Base-by-base conservation (phyloP, 306 rosid species). In the Castanea crenata region DNA sequence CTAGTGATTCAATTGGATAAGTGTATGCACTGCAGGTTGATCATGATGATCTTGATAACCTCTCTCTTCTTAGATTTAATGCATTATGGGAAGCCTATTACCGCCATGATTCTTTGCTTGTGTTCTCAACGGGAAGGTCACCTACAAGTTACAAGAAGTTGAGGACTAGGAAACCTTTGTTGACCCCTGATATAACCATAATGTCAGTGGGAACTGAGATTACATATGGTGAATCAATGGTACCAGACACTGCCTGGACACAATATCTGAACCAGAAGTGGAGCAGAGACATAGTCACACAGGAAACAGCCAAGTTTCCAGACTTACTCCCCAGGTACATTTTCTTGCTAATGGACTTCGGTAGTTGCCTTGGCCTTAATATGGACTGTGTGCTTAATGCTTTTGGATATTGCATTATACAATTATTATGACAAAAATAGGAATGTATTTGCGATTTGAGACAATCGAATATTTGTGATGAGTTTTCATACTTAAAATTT, bases 161-260 rank as follows among this genome's bases (percentile, higher is more conserved):
- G 55, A 86, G 92, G 82, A 80, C 68, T 73, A 71, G 83, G 84
- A 94, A 74, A 56, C 98, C 98, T 20, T 69, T 94, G 79, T 51
- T 92, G 79, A 94, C 97, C 44, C 98, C 97, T 1, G 98, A 92
- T 79, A 77, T 94, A 35, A 83, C 91, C 15, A 85, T 94, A 76
- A 86, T 79, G 89, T 92, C 96, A 18, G 94, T 94, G 65, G 98
- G 97, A 77, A 94, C 97, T 59, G 98, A 89, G 91, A 94, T 94
- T 74, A 63, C 88, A 27, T 88, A 89, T 75, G 92, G 96, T 41
- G 87, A 87, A 35, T 68, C 81, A 31, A 85, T 91, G 96, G 74
- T 84, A 20, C 79, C 86, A 27, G 92, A 94, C 83, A 83, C 79
- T 3, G 85, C 69, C 20, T 94, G 98, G 98, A 78, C 64, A 70